Base-by-base conservation (phyloP, 768 basidiomycete species). In the Collybiopsis luxurians region DNA sequence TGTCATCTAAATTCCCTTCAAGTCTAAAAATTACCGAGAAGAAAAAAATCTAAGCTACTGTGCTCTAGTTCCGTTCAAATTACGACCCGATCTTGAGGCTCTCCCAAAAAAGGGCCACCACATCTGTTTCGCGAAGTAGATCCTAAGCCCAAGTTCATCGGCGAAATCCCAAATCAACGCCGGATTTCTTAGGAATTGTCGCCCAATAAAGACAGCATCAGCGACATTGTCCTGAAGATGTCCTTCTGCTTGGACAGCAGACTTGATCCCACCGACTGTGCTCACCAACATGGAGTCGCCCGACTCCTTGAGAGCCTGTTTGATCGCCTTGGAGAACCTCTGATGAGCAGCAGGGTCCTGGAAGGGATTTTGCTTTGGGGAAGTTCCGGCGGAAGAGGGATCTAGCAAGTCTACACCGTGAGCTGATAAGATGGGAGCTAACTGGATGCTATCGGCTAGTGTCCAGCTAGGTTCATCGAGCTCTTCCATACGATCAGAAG, bases 341-440 rank as follows among this genome's bases (percentile, higher is more conserved):
- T 84, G 80, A 70, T 90, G 84, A 61, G 75, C 75, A 4, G 69
- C 71, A 0, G 71, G 71, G 19, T 56, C 50, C 23, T 70, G 67
- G 34, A n/a, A n/a, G n/a, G 76, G 64, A 51, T 70, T 69, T 56
- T 82, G 81, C 42, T 64, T 62, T 1, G 75, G 65, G 54, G 77
- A 71, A 48, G 77, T 81, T 0, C 90, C 92, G 3, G 84, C 89
- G 0, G 79, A 77, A 3, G 85, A 87, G 36, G 89, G 80, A 61
- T 93, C 90, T 43, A 93, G 69, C 34, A 93, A 72, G 68, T 92
- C 92, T 48, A 92, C 79, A 7, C 89, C 89, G 43, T 83, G 78
- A 10, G 80, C 77, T n/a, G 75, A 75, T 11, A 92, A 76, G 58
- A 85, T 78, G n/a, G 74, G 71, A 2, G 85, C 81, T 23, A 92